Evolutionary conservation across 306 rosid species (phyloP).

Genomic region (Citrullus colocynthis): DNA sequence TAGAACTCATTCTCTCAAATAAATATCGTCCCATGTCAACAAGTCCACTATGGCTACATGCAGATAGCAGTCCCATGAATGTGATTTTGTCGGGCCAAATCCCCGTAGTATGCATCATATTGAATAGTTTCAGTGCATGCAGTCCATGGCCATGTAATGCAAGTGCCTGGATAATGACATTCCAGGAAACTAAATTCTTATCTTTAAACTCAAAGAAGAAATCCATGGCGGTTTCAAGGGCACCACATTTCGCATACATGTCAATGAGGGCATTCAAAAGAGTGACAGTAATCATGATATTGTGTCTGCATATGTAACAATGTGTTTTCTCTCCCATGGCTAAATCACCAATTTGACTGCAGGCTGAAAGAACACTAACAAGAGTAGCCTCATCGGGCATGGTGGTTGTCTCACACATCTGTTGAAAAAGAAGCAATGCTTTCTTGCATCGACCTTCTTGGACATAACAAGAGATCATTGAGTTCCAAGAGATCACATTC

Average conservation of each 20-base stretch:
- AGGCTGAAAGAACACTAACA: conserved; percentile 45
- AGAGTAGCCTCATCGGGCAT: conserved; percentile 55
- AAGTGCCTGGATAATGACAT: conserved; percentile 42
- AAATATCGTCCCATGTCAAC: conserved; percentile 37
- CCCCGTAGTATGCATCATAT: conserved; percentile 36
- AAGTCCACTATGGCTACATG: conserved; percentile 62
- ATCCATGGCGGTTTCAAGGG: conserved; percentile 34
- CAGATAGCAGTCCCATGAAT: conserved; percentile 62
- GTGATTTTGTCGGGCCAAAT: conserved; percentile 55
- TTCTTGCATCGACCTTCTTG: conserved; percentile 37
- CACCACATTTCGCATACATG: conserved; percentile 69
- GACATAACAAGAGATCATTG: conserved; percentile 49
- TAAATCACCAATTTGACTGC: conserved; percentile 60
- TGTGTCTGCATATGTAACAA: conserved; percentile 19
- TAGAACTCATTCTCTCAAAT: conserved; percentile 38
- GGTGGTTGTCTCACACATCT: conserved; percentile 36
- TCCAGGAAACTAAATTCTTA: conserved; percentile 61
- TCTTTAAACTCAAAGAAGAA: conserved; percentile 30
- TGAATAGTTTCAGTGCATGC: conserved; percentile 38
- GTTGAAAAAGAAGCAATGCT: conserved; percentile 42
- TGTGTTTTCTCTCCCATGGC: conserved; percentile 43
- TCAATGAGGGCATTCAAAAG: conserved; percentile 44
- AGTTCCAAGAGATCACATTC: conserved; percentile 73
- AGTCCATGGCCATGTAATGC: conserved; percentile 59
- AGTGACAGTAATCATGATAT: conserved; percentile 19